Conservation (phyloP, 139 green algal species). For the Chlamydomonas eustigma region DNA sequence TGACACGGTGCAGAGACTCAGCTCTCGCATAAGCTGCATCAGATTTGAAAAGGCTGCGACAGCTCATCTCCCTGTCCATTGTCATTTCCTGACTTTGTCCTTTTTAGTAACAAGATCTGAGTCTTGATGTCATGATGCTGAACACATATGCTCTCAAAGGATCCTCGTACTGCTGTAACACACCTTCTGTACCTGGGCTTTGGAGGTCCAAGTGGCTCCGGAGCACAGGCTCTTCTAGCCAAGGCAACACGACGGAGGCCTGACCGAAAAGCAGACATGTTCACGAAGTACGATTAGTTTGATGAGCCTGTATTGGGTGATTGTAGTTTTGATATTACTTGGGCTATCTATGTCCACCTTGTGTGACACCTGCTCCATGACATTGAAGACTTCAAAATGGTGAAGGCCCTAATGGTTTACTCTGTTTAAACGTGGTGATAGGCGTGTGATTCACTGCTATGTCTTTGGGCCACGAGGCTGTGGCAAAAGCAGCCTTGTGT, state of each 20-base stretch:
- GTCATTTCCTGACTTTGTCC: too few relatives aligned
- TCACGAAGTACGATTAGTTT: conserved; percentile 30
- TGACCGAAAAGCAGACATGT: conserved; percentile 46
- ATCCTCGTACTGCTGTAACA: conserved; percentile 50
- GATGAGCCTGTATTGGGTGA: background rate
- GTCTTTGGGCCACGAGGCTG: conserved; percentile 43
- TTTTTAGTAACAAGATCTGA: too few relatives aligned
- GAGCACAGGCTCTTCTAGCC: conserved; percentile 31
- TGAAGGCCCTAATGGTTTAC: conserved; percentile 32
- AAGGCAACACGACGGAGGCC: conserved; percentile 35
- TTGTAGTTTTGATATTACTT: background rate
- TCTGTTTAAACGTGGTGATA: too few relatives aligned
- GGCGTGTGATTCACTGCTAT: conserved; percentile 41
- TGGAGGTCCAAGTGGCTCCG: conserved; percentile 22
- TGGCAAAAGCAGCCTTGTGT: conserved; percentile 53
- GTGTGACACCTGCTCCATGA: background rate
- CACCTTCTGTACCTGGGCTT: conserved; percentile 77
- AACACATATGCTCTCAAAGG: conserved; percentile 1
- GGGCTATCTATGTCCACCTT: background rate
- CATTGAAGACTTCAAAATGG: background rate
- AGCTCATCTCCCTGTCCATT: too few relatives aligned
- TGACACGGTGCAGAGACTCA: too few relatives aligned
- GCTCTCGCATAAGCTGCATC: too few relatives aligned
- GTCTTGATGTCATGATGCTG: too few relatives aligned
- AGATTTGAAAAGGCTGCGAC: too few relatives aligned